A percentile compares a stretch with the other conserved stretches of the same genome.
Evolutionary conservation across 345 rosid genomes (phyloP).

Genomic region (Acer negundo): DNA sequence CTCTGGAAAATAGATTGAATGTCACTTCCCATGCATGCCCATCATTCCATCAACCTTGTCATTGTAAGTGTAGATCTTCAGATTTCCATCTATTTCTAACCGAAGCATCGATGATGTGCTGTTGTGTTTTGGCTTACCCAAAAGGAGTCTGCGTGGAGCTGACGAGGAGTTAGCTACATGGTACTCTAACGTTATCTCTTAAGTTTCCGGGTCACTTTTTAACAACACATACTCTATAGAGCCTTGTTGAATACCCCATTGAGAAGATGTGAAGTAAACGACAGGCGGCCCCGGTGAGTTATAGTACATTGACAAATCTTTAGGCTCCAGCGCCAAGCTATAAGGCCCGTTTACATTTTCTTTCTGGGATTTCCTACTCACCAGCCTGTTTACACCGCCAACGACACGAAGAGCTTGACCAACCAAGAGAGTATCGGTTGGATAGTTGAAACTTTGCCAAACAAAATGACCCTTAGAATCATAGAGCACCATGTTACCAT

Average conservation of each 20-base stretch:
- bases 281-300: constrained; percentile 30
- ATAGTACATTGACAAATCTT: constrained; percentile 38
- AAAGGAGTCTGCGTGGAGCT: not conserved
- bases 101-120: constrained; percentile 39
- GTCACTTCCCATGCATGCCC: constrained; percentile 43
- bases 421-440: constrained; percentile 59
- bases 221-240: constrained; percentile 27
- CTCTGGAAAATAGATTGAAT: constrained; percentile 35
- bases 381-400: constrained; percentile 42
- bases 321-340: constrained; percentile 51
- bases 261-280: constrained; percentile 28
- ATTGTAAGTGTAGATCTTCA: constrained; percentile 39
- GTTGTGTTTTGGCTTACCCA: constrained; percentile 39
- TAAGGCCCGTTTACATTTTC: constrained; percentile 43
- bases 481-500: constrained; percentile 61
- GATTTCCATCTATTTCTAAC: constrained; percentile 50
- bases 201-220: constrained; percentile 18
- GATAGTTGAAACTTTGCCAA: constrained; percentile 59
- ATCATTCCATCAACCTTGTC: constrained; percentile 28
- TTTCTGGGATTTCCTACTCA: constrained; percentile 43
- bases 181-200: constrained; percentile 8
- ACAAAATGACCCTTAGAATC: constrained; percentile 41
- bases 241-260: not conserved
- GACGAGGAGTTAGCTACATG: not conserved
- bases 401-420: constrained; percentile 43